Percentiles rank a stretch among this genome's conserved stretches.
These are phyloP conservation scores for Zygosaccharomyces sapae DNA, from an alignment of 1,139 yeast genomes.

Conservation along the genomic window DNA sequence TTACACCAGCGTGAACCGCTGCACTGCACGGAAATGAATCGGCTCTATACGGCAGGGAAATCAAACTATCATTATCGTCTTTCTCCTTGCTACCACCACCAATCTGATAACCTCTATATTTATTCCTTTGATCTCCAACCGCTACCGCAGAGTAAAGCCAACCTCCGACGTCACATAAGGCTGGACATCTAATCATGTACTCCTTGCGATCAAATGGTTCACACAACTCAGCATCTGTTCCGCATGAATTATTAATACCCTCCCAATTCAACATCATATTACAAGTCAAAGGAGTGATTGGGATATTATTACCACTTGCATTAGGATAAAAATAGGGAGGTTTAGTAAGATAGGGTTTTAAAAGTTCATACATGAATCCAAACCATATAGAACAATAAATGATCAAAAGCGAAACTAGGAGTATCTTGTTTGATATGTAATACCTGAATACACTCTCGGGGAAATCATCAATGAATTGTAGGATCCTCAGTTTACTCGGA, in stretches of 20 bases:
- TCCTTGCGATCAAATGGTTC: conserved; percentile 44
- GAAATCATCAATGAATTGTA: conserved; percentile 41
- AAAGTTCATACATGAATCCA: conserved; percentile 18
- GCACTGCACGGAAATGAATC: conserved; percentile 91
- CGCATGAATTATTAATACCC: conserved; percentile 76
- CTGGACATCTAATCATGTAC: conserved; percentile 74
- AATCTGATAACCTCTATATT: conserved; percentile 67
- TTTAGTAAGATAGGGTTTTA: conserved; percentile 31
- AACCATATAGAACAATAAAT: conserved; percentile 40
- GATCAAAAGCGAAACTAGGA: too few species aligned
- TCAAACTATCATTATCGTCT: conserved; percentile 11
- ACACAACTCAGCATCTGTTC: conserved; percentile 63
- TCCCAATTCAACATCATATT: conserved; percentile 52
- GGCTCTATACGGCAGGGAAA: conserved; percentile 68
- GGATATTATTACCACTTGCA: conserved; percentile 22
- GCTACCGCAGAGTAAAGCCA: conserved; percentile 75
- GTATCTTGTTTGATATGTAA: conserved; percentile 36
- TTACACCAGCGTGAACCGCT: conserved; percentile 78
- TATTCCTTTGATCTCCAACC: conserved; percentile 63
- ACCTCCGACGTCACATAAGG: conserved; percentile 74
- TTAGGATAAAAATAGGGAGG: conserved; percentile 28
- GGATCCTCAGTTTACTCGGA: conserved; percentile 15
- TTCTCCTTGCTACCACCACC: conserved; percentile 54
- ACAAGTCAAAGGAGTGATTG: conserved; percentile 44
- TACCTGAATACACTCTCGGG: conserved; percentile 41